phyloP scores from a whole-genome alignment of 2,329 filamentous ascomycete species.

The Botrytis elliptica region DNA sequence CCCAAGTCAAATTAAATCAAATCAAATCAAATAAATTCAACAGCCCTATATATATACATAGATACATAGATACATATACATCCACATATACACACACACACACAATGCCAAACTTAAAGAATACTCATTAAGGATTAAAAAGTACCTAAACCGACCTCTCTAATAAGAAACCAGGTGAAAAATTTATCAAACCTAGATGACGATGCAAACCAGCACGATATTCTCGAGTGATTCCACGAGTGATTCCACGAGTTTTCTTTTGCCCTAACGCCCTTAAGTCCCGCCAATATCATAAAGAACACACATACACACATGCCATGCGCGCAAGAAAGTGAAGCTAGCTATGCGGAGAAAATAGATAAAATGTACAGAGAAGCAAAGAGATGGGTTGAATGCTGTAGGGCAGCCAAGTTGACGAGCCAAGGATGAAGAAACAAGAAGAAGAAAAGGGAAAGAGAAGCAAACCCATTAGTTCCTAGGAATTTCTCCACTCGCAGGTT shows the following conservation, averaged over 20 bases:
- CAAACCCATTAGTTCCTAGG: neutral
- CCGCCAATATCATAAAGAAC: neutral
- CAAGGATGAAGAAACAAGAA: too few relatives aligned
- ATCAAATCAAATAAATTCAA: too few relatives aligned
- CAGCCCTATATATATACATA: too few relatives aligned
- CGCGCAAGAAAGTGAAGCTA: neutral
- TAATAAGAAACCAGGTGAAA: neutral
- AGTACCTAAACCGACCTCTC: neutral
- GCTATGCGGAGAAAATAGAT: neutral
- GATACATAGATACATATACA: too few relatives aligned
- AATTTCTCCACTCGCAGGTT: constrained; percentile 31
- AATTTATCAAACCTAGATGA: neutral
- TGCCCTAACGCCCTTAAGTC: neutral
- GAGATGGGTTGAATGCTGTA: fast-evolving
- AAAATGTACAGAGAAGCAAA: neutral
- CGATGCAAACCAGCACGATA: neutral
- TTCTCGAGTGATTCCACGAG: neutral
- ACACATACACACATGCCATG: neutral
- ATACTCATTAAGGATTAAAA: neutral
- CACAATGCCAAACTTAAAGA: neutral
- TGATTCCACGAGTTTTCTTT: neutral
- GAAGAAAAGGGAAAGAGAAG: neutral
- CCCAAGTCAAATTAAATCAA: too few relatives aligned
- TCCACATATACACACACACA: neutral
- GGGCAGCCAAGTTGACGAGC: neutral